Base-by-base conservation (phyloP, 2,329 filamentous ascomycete species). In the Clathrospora elynae region DNA sequence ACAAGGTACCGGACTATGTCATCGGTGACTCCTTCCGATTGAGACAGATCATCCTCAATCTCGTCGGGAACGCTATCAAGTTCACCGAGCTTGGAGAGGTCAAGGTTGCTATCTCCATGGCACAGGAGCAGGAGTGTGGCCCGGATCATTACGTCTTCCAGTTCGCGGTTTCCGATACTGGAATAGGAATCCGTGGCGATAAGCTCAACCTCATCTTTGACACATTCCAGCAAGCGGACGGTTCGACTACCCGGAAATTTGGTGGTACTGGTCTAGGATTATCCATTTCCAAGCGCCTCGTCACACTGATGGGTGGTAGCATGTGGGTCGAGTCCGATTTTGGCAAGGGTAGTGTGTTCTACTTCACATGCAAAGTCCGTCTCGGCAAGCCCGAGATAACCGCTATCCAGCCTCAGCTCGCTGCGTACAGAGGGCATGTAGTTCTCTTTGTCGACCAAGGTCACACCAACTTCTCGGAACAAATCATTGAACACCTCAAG, bases 61-160 rank as follows among this genome's bases (percentile, higher is more conserved):
- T 99, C 42, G 92, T 97, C 39, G 93, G 93, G 65, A 99, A 99
- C 64, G 92, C 93, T 41, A 96, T 99, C 78, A 99, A 99, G 68
- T 99, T 99, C 71, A 97, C 93, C 3, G 92, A 97, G 71, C 87
- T 95, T 61, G 93, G 93, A 49, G 90, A 96, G 70, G 93, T 99
- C 61, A 95, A 91, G 70, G 83, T 97, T 38, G 90, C 87, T n/a
- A 96, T 97, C 59, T 84, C 85, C 62, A 78, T 84, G 72, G 77
- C 88, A 19, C 78, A 82, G 49, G 79, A 84, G 33, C 80, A 85
- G 33, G 78, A 83, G 28, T 87, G 83, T 60, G 79, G 78, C 9
- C 76, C 79, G 8, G 85, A 87, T 57, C 88, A 96, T 70, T 96
- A 95, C 59, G 87, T 90, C 18, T 92, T 96, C 68, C 90, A 97